These are phyloP conservation scores for Ceratobasidium sp. DNA, from an alignment of 1,284 basidiomycete genomes.

Conservation along the genomic window DNA sequence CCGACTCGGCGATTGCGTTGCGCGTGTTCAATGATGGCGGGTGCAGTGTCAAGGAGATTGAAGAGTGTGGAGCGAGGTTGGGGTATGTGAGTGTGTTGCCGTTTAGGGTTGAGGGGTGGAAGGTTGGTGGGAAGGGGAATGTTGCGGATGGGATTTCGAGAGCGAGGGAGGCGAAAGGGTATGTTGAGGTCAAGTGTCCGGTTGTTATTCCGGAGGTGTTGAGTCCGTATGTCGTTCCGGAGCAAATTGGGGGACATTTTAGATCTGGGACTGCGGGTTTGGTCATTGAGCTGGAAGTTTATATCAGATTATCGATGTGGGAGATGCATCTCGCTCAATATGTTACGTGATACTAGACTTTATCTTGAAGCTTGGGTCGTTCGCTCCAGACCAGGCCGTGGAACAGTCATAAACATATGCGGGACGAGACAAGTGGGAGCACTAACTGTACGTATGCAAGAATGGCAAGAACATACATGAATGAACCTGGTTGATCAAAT, in stretches of 20 bases:
- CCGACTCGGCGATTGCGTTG: slow-evolving; percentile 27
- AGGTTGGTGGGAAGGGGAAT: slow-evolving; percentile 17
- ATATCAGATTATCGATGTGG: too few relatives aligned
- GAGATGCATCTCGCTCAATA: too few relatives aligned
- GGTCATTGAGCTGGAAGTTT: background rate
- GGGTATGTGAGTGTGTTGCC: background rate
- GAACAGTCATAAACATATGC: too few relatives aligned
- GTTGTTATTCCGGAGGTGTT: slow-evolving; percentile 10
- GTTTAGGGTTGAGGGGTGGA: slow-evolving; percentile 23
- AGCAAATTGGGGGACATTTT: background rate
- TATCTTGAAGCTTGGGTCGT: too few relatives aligned
- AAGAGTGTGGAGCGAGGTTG: slow-evolving; percentile 16
- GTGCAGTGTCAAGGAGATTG: slow-evolving; percentile 20
- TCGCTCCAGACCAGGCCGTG: too few relatives aligned
- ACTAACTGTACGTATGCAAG: too few relatives aligned
- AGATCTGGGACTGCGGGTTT: background rate
- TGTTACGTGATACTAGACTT: too few relatives aligned
- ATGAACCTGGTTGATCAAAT: too few relatives aligned
- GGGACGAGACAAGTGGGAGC: too few relatives aligned
- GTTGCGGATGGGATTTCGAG: slow-evolving; percentile 25
- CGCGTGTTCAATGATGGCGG: slow-evolving; percentile 15
- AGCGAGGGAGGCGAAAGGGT: slow-evolving; percentile 9
- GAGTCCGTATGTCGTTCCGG: slow-evolving; percentile 8
- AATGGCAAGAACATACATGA: too few relatives aligned
- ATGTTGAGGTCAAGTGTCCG: background rate